Conservation (phyloP, 495 filamentous ascomycete species). For the Lophiotrema nucula region DNA sequence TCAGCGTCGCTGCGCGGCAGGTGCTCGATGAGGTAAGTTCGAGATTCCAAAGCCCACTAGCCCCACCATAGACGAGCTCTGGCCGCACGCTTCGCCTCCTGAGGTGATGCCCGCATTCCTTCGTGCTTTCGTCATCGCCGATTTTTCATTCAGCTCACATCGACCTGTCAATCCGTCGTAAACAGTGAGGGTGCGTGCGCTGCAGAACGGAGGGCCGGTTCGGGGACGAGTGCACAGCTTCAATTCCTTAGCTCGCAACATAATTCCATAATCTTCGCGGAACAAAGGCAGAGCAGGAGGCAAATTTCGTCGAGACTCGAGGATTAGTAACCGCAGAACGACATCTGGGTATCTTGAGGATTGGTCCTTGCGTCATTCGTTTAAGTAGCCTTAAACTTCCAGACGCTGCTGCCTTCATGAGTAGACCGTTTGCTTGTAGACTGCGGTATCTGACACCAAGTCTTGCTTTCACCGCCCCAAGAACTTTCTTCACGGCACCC, state of each 20-base stretch:
- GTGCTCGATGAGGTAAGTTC: background rate
- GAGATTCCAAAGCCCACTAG: too few relatives aligned
- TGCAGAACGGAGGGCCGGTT: too few relatives aligned
- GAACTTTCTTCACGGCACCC: background rate
- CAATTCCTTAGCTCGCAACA: too few relatives aligned
- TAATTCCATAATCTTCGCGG: too few relatives aligned
- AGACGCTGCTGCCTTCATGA: conserved; percentile 21
- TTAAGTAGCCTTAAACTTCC: conserved; percentile 3
- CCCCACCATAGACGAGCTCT: too few relatives aligned
- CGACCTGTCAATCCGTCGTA: background rate
- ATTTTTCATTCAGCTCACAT: background rate
- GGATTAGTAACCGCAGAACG: conserved; percentile 19
- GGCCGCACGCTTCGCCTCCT: too few relatives aligned
- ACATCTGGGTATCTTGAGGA: background rate
- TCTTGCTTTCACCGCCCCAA: background rate
- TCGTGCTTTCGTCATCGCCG: background rate
- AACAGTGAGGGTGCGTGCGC: too few relatives aligned
- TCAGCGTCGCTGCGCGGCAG: background rate
- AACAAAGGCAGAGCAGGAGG: too few relatives aligned
- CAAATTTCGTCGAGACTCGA: background rate
- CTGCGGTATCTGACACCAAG: conserved; percentile 16
- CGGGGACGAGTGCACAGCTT: too few relatives aligned
- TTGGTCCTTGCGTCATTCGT: conserved; percentile 18
- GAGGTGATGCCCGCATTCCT: too few relatives aligned
- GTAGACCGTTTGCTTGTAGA: conserved; percentile 15